phyloP scores from a whole-genome alignment of 306 rosid genomes.

The Oxytropis ochrocephala region DNA sequence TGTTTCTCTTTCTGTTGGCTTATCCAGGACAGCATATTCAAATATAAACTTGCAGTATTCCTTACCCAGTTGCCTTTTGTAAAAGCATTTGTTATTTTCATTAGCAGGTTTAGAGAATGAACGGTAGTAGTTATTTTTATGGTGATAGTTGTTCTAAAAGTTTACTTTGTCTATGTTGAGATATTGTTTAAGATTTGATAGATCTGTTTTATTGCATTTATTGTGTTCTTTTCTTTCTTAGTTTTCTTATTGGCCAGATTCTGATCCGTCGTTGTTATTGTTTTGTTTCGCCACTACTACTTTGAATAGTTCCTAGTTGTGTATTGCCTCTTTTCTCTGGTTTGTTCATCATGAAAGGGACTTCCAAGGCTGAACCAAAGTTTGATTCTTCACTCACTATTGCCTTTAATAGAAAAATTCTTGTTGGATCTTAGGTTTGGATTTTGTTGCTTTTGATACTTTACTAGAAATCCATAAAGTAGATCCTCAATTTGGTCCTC shows the following conservation, averaged over 20 bases:
- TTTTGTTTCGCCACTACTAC: too few relatives aligned
- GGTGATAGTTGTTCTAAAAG: background rate
- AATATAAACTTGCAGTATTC: background rate
- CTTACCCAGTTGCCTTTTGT: background rate
- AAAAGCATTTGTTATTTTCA: background rate
- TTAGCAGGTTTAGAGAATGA: background rate
- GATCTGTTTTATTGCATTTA: background rate
- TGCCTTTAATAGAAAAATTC: too few relatives aligned
- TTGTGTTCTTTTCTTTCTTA: background rate
- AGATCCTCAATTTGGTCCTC: too few relatives aligned
- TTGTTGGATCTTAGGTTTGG: too few relatives aligned
- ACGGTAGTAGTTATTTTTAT: background rate
- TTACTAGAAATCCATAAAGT: too few relatives aligned
- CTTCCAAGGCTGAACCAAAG: too few relatives aligned
- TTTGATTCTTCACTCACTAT: too few relatives aligned
- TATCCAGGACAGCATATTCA: slow-evolving; percentile 1
- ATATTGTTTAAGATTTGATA: background rate
- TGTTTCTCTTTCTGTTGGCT: slow-evolving; percentile 14
- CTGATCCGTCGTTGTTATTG: background rate
- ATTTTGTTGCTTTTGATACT: too few relatives aligned
- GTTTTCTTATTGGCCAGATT: background rate
- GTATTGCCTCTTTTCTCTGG: too few relatives aligned
- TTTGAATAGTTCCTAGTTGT: too few relatives aligned
- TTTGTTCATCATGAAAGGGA: too few relatives aligned
- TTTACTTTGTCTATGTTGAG: background rate